Conservation (phyloP, 345 rosid species). For the Corchorus olitorius region DNA sequence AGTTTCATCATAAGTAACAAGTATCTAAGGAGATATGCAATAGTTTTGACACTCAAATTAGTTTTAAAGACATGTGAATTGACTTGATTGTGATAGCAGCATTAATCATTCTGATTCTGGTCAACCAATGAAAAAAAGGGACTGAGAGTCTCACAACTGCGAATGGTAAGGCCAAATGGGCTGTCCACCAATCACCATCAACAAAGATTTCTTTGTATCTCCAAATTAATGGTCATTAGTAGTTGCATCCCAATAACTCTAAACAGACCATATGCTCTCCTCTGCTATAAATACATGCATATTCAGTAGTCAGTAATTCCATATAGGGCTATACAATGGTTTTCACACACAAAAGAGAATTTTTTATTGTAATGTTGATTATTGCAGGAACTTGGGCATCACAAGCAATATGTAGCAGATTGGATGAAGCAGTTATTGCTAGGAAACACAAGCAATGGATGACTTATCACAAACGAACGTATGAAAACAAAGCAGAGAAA, state of each 20-base stretch:
- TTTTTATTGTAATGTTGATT: constrained; percentile 16
- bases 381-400: constrained; percentile 27
- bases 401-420: neutral
- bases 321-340: neutral
- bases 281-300: neutral
- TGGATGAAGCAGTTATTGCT: constrained; percentile 31
- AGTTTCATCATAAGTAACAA: neutral
- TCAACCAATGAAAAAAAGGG: neutral
- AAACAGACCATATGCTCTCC: neutral
- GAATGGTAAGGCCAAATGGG: neutral
- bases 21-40: neutral
- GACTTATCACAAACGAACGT: constrained; percentile 29
- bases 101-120: neutral
- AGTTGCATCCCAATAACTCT: neutral
- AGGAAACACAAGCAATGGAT: constrained; percentile 46
- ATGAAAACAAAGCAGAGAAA: constrained; percentile 33
- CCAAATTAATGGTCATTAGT: neutral
- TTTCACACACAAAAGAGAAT: neutral
- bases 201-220: neutral
- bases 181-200: neutral
- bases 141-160: neutral
- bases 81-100: neutral
- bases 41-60: neutral
- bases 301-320: neutral
- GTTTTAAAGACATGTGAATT: neutral